Evolutionary conservation across 352 stramenopile genomes (phyloP), one percentile per base, ranked within the genome.

Genomic region (Lagenidium sp.): DNA sequence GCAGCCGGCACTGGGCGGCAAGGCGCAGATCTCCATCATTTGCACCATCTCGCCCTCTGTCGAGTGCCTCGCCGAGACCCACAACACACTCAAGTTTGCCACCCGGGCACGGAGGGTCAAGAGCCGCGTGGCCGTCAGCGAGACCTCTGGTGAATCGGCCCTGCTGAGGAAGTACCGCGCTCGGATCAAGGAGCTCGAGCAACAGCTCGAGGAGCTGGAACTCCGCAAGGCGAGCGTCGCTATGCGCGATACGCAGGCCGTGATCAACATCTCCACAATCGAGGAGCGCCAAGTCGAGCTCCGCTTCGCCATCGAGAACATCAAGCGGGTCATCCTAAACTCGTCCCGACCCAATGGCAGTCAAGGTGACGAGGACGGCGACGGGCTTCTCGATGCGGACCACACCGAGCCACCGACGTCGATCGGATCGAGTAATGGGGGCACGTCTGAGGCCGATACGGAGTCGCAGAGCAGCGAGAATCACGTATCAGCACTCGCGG

Each of bases 11-110:
- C 68, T 99, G 11, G 90, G 83, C 18, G 95, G 95, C 7, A 97
- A 98, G 63, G 92, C 94, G 28, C 77, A 93, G 31, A 98, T 98
- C 60, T 92, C 95, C n/a, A 85, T 99, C 31, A 88, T 98, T 51
- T 98, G 92, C 41, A 98, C 94, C 50, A 85, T 95, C 15, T 97
- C 95, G 5, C 89, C 94, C 13, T 96, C 90, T 0, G 85, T 97
- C 35, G 68, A 94, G 12, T 98, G 96, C 50, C 63, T 97, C 21
- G 75, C 95, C 22, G 94, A 98, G 60, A 97, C 92, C 21, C 74
- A 95, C 52, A 96, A 85, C 41, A 98, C 95, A 45, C 77, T 99
- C 39, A 95, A 97, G 73, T 99, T 99, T 71, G 95, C 94, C 1
- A 87, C 72, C 20, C 71, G 94, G 19, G 94, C 94, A 4, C 95